Conservation (phyloP, 2,329 filamentous ascomycete species). For the Epichloe bromicola region DNA sequence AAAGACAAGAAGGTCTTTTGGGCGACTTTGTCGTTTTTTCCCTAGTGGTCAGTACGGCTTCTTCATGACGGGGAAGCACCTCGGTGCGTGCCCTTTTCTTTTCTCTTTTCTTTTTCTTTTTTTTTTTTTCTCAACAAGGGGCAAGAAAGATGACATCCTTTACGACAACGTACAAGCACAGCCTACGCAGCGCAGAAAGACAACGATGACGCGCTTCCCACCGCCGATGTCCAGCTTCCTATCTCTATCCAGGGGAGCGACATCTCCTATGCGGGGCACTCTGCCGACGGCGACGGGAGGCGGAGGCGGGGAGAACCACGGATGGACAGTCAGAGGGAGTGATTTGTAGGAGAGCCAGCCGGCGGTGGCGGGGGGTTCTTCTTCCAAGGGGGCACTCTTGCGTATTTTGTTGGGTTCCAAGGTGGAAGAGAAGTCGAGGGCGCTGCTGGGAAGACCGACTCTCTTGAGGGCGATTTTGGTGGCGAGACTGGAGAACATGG, state of each 20-base stretch:
- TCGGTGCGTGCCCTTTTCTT: no score
- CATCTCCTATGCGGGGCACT: slow-evolving; percentile 34
- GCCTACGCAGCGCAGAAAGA: slow-evolving; percentile 42
- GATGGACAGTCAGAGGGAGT: slow-evolving; percentile 38
- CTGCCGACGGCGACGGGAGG: slow-evolving; percentile 32
- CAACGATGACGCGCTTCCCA: slow-evolving; percentile 32
- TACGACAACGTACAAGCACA: slow-evolving; percentile 34
- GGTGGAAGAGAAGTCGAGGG: slow-evolving; percentile 25
- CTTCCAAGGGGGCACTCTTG: slow-evolving; percentile 18
- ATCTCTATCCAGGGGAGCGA: slow-evolving; percentile 32
- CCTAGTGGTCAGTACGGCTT: no score
- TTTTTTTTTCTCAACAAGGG: no score
- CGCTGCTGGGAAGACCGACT: slow-evolving; percentile 38
- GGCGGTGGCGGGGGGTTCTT: slow-evolving; percentile 20
- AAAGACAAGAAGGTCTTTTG: slow-evolving; percentile 44
- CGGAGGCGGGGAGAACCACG: slow-evolving; percentile 39
- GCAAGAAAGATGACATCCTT: no score
- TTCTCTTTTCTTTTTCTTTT: no score
- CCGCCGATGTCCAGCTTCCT: slow-evolving; percentile 29
- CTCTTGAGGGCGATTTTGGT: slow-evolving; percentile 47
- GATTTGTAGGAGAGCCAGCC: slow-evolving; percentile 37
- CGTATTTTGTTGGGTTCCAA: slow-evolving; percentile 20
- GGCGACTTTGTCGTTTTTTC: slow-evolving; percentile 26
- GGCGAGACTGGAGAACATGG: slow-evolving; percentile 43
- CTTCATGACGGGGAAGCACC: no score